Percentiles rank a stretch among this genome's conserved stretches.
Conservation (phyloP, 2,329 filamentous ascomycete species). For the Aspergillus bombycis region DNA sequence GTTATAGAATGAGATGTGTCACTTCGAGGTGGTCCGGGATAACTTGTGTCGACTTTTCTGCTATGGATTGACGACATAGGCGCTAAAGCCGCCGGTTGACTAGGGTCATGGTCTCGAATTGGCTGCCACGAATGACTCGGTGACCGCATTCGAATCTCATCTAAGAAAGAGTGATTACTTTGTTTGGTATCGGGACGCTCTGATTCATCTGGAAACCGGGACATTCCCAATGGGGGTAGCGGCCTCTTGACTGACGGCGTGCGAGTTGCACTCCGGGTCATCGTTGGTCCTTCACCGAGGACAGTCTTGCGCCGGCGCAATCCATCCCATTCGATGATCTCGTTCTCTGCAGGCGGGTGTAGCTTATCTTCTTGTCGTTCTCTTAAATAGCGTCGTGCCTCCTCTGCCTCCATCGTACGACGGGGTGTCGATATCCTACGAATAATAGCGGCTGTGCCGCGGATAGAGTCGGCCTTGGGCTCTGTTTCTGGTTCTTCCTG, state of each 20-base stretch:
- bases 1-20: constrained; percentile 45
- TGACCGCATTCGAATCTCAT: constrained; percentile 41
- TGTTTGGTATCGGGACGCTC: constrained; percentile 33
- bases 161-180: constrained; percentile 40
- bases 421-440: constrained; percentile 77
- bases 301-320: constrained; percentile 72
- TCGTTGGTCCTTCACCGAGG: constrained; percentile 48
- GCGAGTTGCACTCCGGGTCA: constrained; percentile 40
- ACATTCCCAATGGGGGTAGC: constrained; percentile 86
- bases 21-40: constrained; percentile 32
- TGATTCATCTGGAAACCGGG: constrained; percentile 70
- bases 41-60: constrained; percentile 49
- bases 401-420: constrained; percentile 76
- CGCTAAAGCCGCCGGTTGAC: constrained; percentile 63
- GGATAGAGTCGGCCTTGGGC: constrained; percentile 93
- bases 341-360: constrained; percentile 76
- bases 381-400: constrained; percentile 75
- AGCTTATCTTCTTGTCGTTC: constrained; percentile 74
- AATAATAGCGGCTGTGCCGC: constrained; percentile 85
- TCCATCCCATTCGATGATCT: constrained; percentile 88
- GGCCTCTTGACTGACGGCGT: constrained; percentile 50
- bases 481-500: constrained; percentile 96
- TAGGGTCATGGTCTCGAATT: constrained; percentile 37
- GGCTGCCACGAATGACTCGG: constrained; percentile 42
- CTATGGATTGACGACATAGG: constrained; percentile 59